A percentile compares a stretch with the other conserved stretches of the same genome.
phyloP scores from a whole-genome alignment of 1,139 yeast species.

The Suhomyces bribrorum region DNA sequence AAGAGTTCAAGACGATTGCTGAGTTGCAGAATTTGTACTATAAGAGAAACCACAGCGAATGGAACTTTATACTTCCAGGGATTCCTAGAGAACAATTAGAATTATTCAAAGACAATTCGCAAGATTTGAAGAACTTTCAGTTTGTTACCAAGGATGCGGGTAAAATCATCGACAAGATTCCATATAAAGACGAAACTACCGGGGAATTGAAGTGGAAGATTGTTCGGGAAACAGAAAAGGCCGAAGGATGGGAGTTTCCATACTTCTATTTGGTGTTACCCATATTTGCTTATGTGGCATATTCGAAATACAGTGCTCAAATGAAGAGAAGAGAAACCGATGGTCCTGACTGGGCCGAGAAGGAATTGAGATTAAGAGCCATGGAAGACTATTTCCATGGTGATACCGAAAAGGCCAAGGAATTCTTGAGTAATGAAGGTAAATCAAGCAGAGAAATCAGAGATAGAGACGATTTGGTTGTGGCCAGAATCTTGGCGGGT shows the following conservation, averaged over 20 bases:
- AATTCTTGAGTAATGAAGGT: slow-evolving; percentile 56
- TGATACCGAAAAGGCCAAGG: slow-evolving; percentile 58
- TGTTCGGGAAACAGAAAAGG: slow-evolving; percentile 70
- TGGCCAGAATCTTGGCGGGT: slow-evolving; percentile 81
- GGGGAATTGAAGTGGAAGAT: slow-evolving; percentile 82
- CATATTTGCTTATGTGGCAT: slow-evolving; percentile 42
- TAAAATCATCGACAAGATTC: slow-evolving; percentile 77
- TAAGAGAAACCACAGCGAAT: slow-evolving; percentile 58
- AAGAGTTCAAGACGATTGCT: slow-evolving; percentile 73
- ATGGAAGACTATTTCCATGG: slow-evolving; percentile 64
- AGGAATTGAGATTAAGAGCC: slow-evolving; percentile 80
- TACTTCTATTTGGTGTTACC: slow-evolving; percentile 77
- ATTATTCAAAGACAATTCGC: slow-evolving; percentile 62
- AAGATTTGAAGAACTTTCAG: slow-evolving; percentile 60
- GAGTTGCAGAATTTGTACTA: slow-evolving; percentile 65
- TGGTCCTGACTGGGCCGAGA: slow-evolving; percentile 77
- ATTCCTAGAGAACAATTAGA: slow-evolving; percentile 56
- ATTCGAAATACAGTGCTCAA: slow-evolving; percentile 50
- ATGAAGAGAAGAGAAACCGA: slow-evolving; percentile 44
- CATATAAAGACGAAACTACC: slow-evolving; percentile 74
- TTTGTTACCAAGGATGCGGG: slow-evolving; percentile 64
- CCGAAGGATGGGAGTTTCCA: slow-evolving; percentile 84
- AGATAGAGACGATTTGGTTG: slow-evolving; percentile 75
- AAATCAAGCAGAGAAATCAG: slow-evolving; percentile 60
- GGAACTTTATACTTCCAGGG: slow-evolving; percentile 62